Evolutionary conservation across 2,329 filamentous ascomycete species (phyloP).

Genomic region (Penicillium nordicum): DNA sequence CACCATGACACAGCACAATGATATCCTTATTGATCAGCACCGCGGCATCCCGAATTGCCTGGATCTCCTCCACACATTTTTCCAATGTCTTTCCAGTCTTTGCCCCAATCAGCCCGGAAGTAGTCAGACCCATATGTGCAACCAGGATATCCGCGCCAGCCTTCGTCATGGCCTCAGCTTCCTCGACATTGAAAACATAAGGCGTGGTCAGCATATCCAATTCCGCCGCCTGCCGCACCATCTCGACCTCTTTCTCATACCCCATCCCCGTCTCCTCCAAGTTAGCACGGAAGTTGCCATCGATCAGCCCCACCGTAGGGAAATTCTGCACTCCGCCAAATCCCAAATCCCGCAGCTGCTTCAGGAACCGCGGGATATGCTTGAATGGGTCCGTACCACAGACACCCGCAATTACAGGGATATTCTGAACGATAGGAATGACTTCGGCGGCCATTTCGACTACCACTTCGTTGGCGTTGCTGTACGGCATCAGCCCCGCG

Average conservation of each 20-base stretch:
- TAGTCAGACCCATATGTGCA: neutral
- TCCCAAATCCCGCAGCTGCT: conserved; percentile 58
- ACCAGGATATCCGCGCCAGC: neutral
- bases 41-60: neutral
- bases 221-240: conserved; percentile 60
- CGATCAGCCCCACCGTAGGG: conserved; percentile 68
- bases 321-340: conserved; percentile 72
- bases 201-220: conserved; percentile 51
- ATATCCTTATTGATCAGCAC: neutral
- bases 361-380: conserved; percentile 58
- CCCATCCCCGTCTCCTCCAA: conserved; percentile 72
- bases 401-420: conserved; percentile 67
- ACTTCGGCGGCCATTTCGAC: conserved; percentile 68
- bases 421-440: conserved; percentile 60
- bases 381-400: conserved; percentile 69
- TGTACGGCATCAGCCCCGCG: conserved; percentile 68
- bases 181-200: neutral
- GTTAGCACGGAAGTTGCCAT: conserved; percentile 63
- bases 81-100: neutral
- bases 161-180: neutral
- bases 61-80: neutral
- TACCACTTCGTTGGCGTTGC: conserved; percentile 67
- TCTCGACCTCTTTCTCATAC: conserved; percentile 63
- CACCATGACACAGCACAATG: conserved; percentile 64
- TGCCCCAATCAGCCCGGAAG: neutral